Base-by-base conservation (phyloP, 108 stramenopile species). In the Pseudonitzschia multistriata region DNA sequence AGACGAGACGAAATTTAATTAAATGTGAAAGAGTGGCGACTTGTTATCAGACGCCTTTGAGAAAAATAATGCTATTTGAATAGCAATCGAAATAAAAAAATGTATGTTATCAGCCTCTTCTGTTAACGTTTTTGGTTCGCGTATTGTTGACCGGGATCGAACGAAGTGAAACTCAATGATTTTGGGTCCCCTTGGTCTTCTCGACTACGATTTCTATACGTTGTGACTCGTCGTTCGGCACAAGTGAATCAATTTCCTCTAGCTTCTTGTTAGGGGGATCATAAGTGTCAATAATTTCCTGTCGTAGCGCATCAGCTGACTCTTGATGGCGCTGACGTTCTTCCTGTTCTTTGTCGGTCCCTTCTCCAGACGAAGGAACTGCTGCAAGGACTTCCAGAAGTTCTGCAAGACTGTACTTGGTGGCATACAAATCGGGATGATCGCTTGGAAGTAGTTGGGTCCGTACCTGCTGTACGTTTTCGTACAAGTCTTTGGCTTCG, bases 401-500 rank as follows among this genome's bases (percentile, higher is more conserved):
- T 77, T 94, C 93, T 10, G 93, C 93, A 27, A 94, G 71, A 77
- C 86, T 88, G 68, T 76, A 89, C 61, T 90, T 86, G 5, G 90
- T 91, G 5, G 90, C 87, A 33, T 89, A 80, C 56, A 88, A 66
- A 52, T 94, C 90, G 34, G 90, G 93, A 81, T 94, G 93, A 39
- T 77, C 68, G 15, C 70, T 33, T 22, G 81, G 81, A 28, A 86
- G 72, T 30, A 91, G 76, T 28, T 81, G 66, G 13, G 67, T 68
- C 33, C 93, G 79, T 10, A 94, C 93, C 8, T 70, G 66, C 39
- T 87, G 67, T 34, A 81, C 85, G 28, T 79, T 70, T 69, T 85
- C 73, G 71, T 94, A 94, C 21, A 94, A 69, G 15, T 77, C 59
- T 37, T 84, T 67, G n/a, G 93, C 86, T 78, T 94, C 87, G 42